Evolutionary conservation across 164 flowering plant genomes (phyloP), one percentile per base, ranked within the genome.

Genomic region (Tetracentron sinense): DNA sequence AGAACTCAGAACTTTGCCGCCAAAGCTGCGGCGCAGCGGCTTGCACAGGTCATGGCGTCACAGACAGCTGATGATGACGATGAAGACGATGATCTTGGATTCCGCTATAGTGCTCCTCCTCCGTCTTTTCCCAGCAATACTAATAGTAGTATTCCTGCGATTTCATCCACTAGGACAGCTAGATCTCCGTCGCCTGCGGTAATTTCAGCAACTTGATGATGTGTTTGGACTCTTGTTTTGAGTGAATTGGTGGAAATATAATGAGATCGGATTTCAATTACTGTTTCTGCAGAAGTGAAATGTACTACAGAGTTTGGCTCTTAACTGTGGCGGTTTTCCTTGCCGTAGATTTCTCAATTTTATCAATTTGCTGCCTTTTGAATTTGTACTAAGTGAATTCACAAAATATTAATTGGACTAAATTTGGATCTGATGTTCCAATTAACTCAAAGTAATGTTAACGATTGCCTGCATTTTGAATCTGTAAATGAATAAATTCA

Each of bases 151-250:
- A 15, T 71, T 19, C 64, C 82, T 3, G 65, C 74, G 22, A 53
- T 75, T 46, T 76, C 85, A 42, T 23, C 72, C 53, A 27, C 75
- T 19, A 71, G 79, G 63, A 68, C 74, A 4, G 79, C 81, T 66
- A 78, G 98, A 82, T 85, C 97, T 67, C 95, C 96, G 0, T 90
- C 98, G 4, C 97, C 96, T 80, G 88, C 97, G 88, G 98, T 93
- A 83, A 71, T 56, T 55, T 74, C 67, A 17, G 26, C 46, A 68
- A 35, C 44, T 56, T 22, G 4, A 21, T 46, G 4, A 52, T 51
- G 44, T 20, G 56, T 44, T 47, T 60, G n/a, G n/a, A 0, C 27
- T 22, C 21, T 29, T 22, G 4, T 10, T 49, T 7, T 69, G 57
- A n/a, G n/a, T n/a, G 30, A 29, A 31, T 63, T 44, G 58, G 35